Conservation (phyloP, 805 yeast species). For the Ogataea pini region DNA sequence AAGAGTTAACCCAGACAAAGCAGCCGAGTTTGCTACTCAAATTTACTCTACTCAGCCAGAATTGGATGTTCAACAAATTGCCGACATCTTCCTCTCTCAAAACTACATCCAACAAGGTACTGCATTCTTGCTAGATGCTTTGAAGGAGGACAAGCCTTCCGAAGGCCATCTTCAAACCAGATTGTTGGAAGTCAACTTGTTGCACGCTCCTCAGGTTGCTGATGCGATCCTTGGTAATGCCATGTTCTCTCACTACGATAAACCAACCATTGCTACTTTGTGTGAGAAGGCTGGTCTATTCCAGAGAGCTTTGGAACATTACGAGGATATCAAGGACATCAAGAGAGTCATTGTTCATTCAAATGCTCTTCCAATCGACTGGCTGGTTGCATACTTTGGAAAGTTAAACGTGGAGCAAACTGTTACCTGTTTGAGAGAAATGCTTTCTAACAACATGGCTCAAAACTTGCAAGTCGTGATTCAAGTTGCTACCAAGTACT, state of each 20-base stretch:
- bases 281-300: slow-evolving; percentile 95
- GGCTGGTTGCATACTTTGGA: slow-evolving; percentile 92
- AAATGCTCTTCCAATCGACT: slow-evolving; percentile 80
- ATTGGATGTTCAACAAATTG: slow-evolving; percentile 79
- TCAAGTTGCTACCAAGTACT: slow-evolving; percentile 95
- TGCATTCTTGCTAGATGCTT: slow-evolving; percentile 91
- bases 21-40: slow-evolving; percentile 93
- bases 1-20: slow-evolving; percentile 95
- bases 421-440: slow-evolving; percentile 80
- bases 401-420: slow-evolving; percentile 93
- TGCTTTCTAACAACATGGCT: slow-evolving; percentile 74
- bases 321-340: slow-evolving; percentile 91
- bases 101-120: slow-evolving; percentile 97
- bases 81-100: slow-evolving; percentile 93
- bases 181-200: slow-evolving; percentile 84
- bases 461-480: slow-evolving; percentile 91
- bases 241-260: slow-evolving; percentile 94
- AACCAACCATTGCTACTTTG: slow-evolving; percentile 85
- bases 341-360: slow-evolving; percentile 93
- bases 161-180: slow-evolving; percentile 96
- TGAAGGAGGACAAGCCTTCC: slow-evolving; percentile 89
- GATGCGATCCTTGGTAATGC: slow-evolving; percentile 96
- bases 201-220: slow-evolving; percentile 99
- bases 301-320: slow-evolving; percentile 96
- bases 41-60: slow-evolving; percentile 64